Percentiles rank a stretch among this genome's conserved stretches.
Evolutionary conservation across 2,329 filamentous ascomycete genomes (phyloP).

Genomic region (Aspergillus brunneoviolaceus): DNA sequence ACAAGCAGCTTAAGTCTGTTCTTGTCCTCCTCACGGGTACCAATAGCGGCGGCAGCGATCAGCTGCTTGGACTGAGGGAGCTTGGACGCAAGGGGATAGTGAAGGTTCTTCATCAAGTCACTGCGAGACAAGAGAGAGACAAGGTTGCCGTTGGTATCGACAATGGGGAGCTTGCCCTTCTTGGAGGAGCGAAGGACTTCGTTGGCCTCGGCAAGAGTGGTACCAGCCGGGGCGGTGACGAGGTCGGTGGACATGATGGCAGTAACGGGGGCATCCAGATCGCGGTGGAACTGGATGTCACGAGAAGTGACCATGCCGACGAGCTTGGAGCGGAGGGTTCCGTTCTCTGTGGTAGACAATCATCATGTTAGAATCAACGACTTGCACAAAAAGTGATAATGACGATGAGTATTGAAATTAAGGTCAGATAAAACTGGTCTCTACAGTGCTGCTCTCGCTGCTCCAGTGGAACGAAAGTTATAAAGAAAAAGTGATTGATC

Average conservation of each 20-base stretch:
- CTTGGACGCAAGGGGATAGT: conserved; percentile 96
- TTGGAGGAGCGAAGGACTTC: conserved; percentile 89
- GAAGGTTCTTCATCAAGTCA: conserved; percentile 96
- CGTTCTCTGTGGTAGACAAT: conserved; percentile 65
- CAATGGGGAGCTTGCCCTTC: conserved; percentile 96
- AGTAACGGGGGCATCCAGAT: conserved; percentile 69
- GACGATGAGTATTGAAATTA: background rate
- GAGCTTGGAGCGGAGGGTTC: conserved; percentile 91
- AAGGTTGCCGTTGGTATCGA: conserved; percentile 79
- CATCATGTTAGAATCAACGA: conserved; percentile 20
- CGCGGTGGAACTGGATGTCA: conserved; percentile 93
- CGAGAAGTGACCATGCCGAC: conserved; percentile 97
- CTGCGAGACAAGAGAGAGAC: conserved; percentile 91
- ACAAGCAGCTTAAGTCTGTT: conserved; percentile 79
- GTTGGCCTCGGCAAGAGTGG: conserved; percentile 86
- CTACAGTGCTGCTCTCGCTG: conserved; percentile 83
- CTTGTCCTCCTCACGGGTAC: conserved; percentile 93
- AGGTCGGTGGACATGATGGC: conserved; percentile 95
- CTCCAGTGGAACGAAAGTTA: conserved; percentile 99
- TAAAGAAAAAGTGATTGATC: conserved; percentile 61
- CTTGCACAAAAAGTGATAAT: background rate
- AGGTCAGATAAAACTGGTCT: conserved; percentile 58
- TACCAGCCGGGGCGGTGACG: conserved; percentile 79
- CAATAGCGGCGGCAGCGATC: conserved; percentile 90
- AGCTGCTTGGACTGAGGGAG: conserved; percentile 96